Conservation (phyloP, 2,329 filamentous ascomycete genomes). For the Gaeumannomyces tritici region DNA sequence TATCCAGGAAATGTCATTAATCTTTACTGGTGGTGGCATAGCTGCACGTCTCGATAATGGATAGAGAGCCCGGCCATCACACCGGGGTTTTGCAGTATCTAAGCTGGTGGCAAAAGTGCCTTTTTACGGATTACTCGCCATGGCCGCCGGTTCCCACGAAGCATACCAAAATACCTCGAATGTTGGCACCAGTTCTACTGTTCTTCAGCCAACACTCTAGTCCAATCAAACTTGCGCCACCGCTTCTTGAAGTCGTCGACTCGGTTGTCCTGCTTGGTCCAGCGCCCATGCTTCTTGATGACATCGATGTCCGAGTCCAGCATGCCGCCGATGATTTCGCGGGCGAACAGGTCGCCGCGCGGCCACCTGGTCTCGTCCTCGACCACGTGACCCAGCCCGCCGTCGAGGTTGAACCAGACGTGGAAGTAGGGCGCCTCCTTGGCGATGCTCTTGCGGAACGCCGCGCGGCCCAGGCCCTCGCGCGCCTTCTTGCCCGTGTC, state of each 20-base stretch:
- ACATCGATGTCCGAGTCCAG: slow-evolving; percentile 72
- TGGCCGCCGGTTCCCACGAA: background rate
- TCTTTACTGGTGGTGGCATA: no score
- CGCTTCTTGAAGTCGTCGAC: slow-evolving; percentile 70
- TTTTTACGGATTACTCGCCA: background rate
- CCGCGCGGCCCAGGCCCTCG: slow-evolving; percentile 65
- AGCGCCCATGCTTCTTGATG: slow-evolving; percentile 83
- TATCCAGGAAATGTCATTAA: no score
- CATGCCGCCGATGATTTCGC: slow-evolving; percentile 90
- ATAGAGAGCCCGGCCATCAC: no score
- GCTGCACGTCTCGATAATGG: no score
- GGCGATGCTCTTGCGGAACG: slow-evolving; percentile 73
- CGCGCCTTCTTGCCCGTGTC: slow-evolving; percentile 63
- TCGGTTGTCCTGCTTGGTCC: slow-evolving; percentile 61
- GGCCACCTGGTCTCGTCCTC: slow-evolving; percentile 85
- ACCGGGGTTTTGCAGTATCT: background rate
- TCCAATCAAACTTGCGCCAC: slow-evolving; percentile 93
- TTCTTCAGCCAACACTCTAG: slow-evolving; percentile 41
- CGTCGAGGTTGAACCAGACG: slow-evolving; percentile 89
- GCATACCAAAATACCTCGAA: no score
- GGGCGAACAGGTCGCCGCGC: slow-evolving; percentile 80
- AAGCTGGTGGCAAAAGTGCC: background rate
- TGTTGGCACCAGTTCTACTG: background rate
- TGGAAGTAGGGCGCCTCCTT: slow-evolving; percentile 99
- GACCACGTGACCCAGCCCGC: slow-evolving; percentile 84